Evolutionary conservation across 192 early-diverging fungal genomes (phyloP).

Genomic region (Podila minutissima): DNA sequence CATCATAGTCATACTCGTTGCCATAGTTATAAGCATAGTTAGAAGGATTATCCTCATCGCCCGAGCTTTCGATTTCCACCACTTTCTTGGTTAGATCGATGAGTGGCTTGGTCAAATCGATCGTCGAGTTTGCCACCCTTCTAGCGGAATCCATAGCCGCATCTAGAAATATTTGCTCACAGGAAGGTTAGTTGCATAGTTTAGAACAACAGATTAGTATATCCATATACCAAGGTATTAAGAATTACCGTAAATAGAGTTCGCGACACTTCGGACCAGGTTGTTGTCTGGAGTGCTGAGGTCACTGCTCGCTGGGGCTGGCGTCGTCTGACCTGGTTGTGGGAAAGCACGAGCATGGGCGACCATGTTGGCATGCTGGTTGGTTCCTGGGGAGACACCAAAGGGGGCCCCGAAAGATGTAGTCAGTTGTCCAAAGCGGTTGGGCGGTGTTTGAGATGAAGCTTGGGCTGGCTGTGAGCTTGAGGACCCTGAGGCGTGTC

Average conservation of each 20-base stretch:
- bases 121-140: conserved; percentile 16
- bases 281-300: background rate
- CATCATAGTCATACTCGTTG: conserved; percentile 6
- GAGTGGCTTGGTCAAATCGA: conserved; percentile 20
- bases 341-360: background rate
- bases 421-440: too few relatives aligned
- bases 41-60: conserved; percentile 10
- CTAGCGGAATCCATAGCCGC: background rate
- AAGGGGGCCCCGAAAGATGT: background rate
- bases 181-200: background rate
- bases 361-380: background rate
- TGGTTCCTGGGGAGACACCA: too few relatives aligned
- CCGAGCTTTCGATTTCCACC: conserved; percentile 19
- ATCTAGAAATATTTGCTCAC: conserved; percentile 1
- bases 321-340: background rate
- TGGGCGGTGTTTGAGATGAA: too few relatives aligned
- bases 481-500: too few relatives aligned
- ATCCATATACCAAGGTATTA: too few relatives aligned
- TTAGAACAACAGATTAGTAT: conserved; percentile 3
- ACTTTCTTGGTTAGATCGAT: conserved; percentile 37
- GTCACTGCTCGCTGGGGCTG: background rate
- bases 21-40: background rate
- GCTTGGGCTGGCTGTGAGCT: background rate
- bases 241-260: too few relatives aligned
- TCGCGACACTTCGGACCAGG: too few relatives aligned